Conservation (phyloP, 306 rosid species). For the Pterocarpus macrocarpus region DNA sequence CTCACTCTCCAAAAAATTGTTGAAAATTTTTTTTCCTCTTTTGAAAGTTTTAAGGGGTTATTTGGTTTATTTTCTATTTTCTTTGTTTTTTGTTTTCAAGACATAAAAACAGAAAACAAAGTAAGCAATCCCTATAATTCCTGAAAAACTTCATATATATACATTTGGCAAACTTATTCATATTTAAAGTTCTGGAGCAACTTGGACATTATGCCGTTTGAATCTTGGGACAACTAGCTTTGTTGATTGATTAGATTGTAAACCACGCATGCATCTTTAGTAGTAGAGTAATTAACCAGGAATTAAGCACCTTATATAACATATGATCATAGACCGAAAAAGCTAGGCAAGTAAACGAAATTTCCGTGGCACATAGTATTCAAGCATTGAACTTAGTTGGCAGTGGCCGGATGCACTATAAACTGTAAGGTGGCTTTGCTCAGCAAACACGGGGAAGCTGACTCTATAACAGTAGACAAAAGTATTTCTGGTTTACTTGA, state of each 20-base stretch:
- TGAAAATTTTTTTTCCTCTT: no score
- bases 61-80: no score
- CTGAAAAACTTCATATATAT: no score
- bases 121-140: no score
- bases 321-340: background rate
- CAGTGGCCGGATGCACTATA: background rate
- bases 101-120: no score
- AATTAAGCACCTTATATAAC: background rate
- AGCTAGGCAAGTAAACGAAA: constrained; percentile 32
- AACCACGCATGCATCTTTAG: constrained; percentile 26
- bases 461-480: constrained; percentile 23
- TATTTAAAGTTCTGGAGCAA: background rate
- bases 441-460: constrained; percentile 20
- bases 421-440: constrained; percentile 8
- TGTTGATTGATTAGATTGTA: constrained; percentile 10
- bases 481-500: constrained; percentile 31
- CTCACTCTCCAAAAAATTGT: no score
- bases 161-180: background rate
- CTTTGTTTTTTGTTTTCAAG: no score
- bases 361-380: constrained; percentile 28
- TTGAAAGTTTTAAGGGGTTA: no score
- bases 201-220: background rate
- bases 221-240: constrained; percentile 30
- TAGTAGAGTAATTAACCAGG: background rate
- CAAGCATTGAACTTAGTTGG: constrained; percentile 3